Conservation (phyloP, 768 basidiomycete genomes). For the Coprinopsis strossmayeri region DNA sequence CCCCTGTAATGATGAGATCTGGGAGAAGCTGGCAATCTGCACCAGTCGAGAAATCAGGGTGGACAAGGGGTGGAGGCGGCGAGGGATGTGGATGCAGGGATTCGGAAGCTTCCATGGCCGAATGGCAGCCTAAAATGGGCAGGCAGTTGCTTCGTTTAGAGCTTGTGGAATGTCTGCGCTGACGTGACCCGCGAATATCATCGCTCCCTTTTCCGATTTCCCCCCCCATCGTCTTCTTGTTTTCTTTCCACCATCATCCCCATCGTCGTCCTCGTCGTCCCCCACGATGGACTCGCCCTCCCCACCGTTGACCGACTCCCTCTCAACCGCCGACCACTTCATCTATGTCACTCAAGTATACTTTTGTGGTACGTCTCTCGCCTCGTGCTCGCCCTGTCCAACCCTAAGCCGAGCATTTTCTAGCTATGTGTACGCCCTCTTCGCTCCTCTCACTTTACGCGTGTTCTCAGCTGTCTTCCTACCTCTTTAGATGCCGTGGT, state of each 20-base stretch:
- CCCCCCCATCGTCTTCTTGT: constrained; percentile 28
- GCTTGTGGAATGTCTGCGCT: constrained; percentile 39
- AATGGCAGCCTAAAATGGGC: constrained; percentile 23
- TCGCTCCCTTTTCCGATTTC: constrained; percentile 16
- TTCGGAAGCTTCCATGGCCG: not conserved
- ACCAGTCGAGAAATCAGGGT: not conserved
- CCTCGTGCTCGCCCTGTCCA: constrained; percentile 15
- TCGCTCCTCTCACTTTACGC: constrained; percentile 20
- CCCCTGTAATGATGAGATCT: too few species aligned
- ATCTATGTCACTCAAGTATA: constrained; percentile 80
- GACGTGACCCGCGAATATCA: constrained; percentile 27
- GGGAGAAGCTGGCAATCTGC: too few species aligned
- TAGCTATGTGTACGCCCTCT: constrained; percentile 63
- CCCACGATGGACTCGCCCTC: constrained; percentile 22
- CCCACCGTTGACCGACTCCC: constrained; percentile 25
- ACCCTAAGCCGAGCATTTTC: constrained; percentile 23
- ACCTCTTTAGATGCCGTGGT: constrained; percentile 61
- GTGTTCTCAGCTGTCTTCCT: constrained; percentile 22
- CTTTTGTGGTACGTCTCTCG: constrained; percentile 67
- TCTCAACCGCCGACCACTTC: constrained; percentile 62
- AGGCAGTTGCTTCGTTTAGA: constrained; percentile 37
- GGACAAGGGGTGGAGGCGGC: not conserved
- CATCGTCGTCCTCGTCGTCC: constrained; percentile 14
- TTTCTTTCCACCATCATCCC: constrained; percentile 34
- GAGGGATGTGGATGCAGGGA: not conserved